phyloP scores from a whole-genome alignment of 352 stramenopile species.

The Phytophthora multivora region DNA sequence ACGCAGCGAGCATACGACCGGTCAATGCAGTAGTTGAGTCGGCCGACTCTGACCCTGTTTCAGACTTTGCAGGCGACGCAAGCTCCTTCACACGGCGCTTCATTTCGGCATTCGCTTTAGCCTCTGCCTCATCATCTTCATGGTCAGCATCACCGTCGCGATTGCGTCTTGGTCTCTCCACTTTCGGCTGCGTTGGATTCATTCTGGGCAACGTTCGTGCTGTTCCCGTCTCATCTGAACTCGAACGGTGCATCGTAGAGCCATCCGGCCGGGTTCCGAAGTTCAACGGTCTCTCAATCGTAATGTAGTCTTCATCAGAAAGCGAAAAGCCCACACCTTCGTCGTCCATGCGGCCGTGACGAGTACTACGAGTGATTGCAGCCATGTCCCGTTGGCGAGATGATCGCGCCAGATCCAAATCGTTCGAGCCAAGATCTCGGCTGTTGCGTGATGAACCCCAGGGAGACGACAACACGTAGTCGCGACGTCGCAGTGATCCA shows the following conservation, averaged over 20 bases:
- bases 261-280: slow-evolving; percentile 25
- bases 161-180: slow-evolving; percentile 15
- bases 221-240: slow-evolving; percentile 24
- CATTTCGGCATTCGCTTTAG: slow-evolving; percentile 25
- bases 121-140: slow-evolving; percentile 11
- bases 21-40: slow-evolving; percentile 59
- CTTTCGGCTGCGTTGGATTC: slow-evolving; percentile 18
- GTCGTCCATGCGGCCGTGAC: slow-evolving; percentile 38
- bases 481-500: slow-evolving; percentile 38
- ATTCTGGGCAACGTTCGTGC: slow-evolving; percentile 21
- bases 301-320: slow-evolving; percentile 77
- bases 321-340: slow-evolving; percentile 47
- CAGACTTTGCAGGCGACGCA: slow-evolving; percentile 54
- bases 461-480: slow-evolving; percentile 54
- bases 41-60: slow-evolving; percentile 43
- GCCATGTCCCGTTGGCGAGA: slow-evolving; percentile 29
- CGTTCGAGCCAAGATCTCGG: slow-evolving; percentile 31
- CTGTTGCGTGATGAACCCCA: slow-evolving; percentile 36
- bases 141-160: slow-evolving; percentile 2
- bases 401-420: slow-evolving; percentile 35
- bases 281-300: slow-evolving; percentile 50
- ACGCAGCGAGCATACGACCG: slow-evolving; percentile 36
- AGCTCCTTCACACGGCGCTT: slow-evolving; percentile 43
- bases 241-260: slow-evolving; percentile 16
- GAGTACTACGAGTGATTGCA: slow-evolving; percentile 42